These are phyloP conservation scores for Penicillium corylophilum DNA, from an alignment of 2,329 filamentous ascomycete species.

Conservation along the genomic window DNA sequence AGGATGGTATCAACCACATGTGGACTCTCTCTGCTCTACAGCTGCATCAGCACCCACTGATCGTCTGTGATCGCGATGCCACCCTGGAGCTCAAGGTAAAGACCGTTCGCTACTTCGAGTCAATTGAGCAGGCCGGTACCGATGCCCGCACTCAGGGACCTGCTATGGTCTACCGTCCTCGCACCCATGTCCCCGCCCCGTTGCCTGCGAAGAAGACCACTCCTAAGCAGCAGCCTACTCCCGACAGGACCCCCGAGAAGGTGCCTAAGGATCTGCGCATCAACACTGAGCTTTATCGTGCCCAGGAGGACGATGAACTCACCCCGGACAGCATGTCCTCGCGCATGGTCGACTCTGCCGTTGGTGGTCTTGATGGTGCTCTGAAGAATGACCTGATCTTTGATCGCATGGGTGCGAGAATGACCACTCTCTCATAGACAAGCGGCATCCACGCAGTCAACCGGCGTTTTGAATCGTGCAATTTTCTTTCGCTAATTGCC, in stretches of 20 bases:
- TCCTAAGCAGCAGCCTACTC: constrained; percentile 25
- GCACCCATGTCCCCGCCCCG: constrained; percentile 37
- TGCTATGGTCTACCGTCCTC: constrained; percentile 41
- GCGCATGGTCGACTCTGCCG: constrained; percentile 46
- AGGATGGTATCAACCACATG: constrained; percentile 84
- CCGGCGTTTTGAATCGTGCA: not conserved
- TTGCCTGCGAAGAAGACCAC: constrained; percentile 20
- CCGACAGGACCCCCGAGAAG: constrained; percentile 30
- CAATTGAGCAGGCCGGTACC: constrained; percentile 64
- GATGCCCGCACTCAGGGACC: constrained; percentile 46
- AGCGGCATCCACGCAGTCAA: not conserved
- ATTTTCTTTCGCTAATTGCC: not conserved
- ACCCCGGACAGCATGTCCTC: constrained; percentile 52
- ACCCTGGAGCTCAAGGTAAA: constrained; percentile 72
- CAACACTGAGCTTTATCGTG: constrained; percentile 42
- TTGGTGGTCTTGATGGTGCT: constrained; percentile 42
- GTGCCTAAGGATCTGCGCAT: constrained; percentile 45
- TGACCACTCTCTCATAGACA: constrained; percentile 26
- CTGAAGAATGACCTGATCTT: constrained; percentile 44
- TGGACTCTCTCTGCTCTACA: constrained; percentile 83
- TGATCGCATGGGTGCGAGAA: constrained; percentile 44
- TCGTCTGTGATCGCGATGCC: constrained; percentile 80
- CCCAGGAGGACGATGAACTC: constrained; percentile 44
- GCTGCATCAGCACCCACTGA: constrained; percentile 75
- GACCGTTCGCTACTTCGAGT: constrained; percentile 72